Base-by-base conservation (phyloP, 2,329 filamentous ascomycete species). In the Elsinoe australis region DNA sequence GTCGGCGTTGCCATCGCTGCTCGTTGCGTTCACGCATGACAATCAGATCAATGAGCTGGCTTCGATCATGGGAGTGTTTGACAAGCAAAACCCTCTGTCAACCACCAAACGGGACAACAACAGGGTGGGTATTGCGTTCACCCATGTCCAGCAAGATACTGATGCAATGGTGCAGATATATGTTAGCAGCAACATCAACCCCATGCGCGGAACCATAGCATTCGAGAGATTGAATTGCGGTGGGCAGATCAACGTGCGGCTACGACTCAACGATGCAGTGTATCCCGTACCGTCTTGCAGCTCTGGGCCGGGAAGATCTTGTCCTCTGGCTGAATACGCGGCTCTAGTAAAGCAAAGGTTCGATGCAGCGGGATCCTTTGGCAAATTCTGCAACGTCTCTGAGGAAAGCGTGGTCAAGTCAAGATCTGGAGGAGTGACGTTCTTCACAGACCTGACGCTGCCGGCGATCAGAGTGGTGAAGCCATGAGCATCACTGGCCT, bases 191-290 rank as follows among this genome's bases (percentile, higher is more conserved):
- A 69, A 73, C 42, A 76, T 78, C 41, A 71, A 75, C 1, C 73
- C 76, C 0, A 83, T 83, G 79, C 69, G 79, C 5, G 81, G 80
- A 2, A 82, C 79, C 1, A 71, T 84, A 19, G 73, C 76, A 0
- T 79, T 83, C 53, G 81, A 85, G 62, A 70, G 77, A 6, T 63
- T 84, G 51, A 76, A 68, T 53, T 83, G 80, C 48, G 55, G 52
- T 15, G 68, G 65, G 31, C 62, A 64, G 31, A 69, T 64, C 12
- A 79, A 72, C 51, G 59, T 83, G 33, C 74, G 79, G 12, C 71
- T 83, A 41, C 66, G 72, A 8, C 66, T 83, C 33, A 82, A 83
- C 55, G 79, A 83, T 49, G 75, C 74, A 5, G 71, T 83, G 2
- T 82, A 83, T 57, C 76, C 67, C 70, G 52, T 67, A 65, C 52